Percentiles rank a stretch among this genome's conserved stretches.
Evolutionary conservation across 2,329 filamentous ascomycete genomes (phyloP).

Genomic region (Ceratocystiopsis sp.): DNA sequence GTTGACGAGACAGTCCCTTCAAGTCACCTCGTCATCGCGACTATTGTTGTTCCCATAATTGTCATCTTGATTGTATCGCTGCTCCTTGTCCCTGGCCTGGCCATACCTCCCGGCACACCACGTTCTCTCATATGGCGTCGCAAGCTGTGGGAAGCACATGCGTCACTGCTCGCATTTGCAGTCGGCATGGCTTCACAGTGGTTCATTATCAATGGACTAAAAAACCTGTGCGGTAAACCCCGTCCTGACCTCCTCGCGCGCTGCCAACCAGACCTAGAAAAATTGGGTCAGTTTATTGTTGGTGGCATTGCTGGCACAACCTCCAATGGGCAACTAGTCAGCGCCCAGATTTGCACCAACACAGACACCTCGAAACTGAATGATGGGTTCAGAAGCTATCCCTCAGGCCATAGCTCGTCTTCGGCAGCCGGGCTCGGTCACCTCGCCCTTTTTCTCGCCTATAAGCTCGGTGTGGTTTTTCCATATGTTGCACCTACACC

Average conservation of each 20-base stretch:
- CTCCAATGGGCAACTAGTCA: constrained; percentile 50
- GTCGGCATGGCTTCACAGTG: constrained; percentile 56
- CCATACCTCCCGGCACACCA: constrained; percentile 45
- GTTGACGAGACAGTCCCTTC: constrained; percentile 55
- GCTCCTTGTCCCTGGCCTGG: constrained; percentile 54
- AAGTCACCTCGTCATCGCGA: constrained; percentile 45
- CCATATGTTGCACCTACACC: constrained; percentile 20
- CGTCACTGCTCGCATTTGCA: constrained; percentile 66
- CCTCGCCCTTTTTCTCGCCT: constrained; percentile 71
- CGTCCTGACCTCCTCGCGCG: constrained; percentile 43
- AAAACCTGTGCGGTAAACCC: constrained; percentile 73
- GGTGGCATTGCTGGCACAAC: constrained; percentile 39
- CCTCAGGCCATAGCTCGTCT: constrained; percentile 59
- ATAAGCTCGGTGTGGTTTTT: constrained; percentile 60
- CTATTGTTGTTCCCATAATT: constrained; percentile 44
- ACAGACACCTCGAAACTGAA: constrained; percentile 42
- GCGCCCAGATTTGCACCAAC: constrained; percentile 58
- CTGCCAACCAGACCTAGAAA: constrained; percentile 57
- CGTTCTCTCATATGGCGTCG: constrained; percentile 53
- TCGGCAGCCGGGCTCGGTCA: constrained; percentile 70
- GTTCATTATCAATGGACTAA: constrained; percentile 73
- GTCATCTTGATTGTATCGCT: constrained; percentile 54
- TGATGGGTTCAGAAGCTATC: constrained; percentile 76
- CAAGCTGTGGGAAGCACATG: constrained; percentile 84
- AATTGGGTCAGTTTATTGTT: constrained; percentile 42